Evolutionary conservation across 2,329 filamentous ascomycete genomes (phyloP), one percentile per base, ranked within the genome.

Genomic region (Cadophora sp.): DNA sequence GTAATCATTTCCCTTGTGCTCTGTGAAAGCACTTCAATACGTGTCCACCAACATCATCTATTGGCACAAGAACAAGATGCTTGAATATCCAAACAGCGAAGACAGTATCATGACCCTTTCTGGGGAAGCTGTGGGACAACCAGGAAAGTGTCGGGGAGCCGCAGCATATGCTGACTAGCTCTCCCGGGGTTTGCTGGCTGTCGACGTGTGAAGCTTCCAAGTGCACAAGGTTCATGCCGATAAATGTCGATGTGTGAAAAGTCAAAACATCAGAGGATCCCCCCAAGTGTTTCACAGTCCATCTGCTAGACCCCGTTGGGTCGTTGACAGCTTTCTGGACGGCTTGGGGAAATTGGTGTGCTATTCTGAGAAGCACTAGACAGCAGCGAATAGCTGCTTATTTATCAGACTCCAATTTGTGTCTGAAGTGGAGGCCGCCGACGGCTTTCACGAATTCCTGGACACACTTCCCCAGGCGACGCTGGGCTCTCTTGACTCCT

Each of bases 191-290:
- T 16, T 22, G 56, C 22, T 40, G 24, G 34, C 34, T 6, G 11
- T 26, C 6, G 34, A 19, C 43, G 34, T 59, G 56, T 48, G 53
- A 50, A 37, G 40, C 53, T 59, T 60, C 40, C 55, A 26, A 59
- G 16, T 56, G 29, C 46, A 60, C 53, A 61, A 60, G 55, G 64
- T 34, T 66, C 43, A 66, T 61, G 64, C 56, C 48, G 56, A 61
- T 43, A 53, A 27, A 29, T 37, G 56, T 40, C 43, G 50, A 27
- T 48, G 59, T 62, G 59, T 62, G 27, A 62, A 59, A 58, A 51
- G 29, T 66, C 56, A 61, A 61, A 61, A 65, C n/a, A 61, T 53
- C 29, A 53, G 64, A 66, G 46, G 29, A 61, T 61, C 64, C 46
- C 12, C 46, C 58, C 27, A 31, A 5, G 29, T 55, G 56, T 66